Evolutionary conservation across 257 asterid species (phyloP).

Genomic region (Linaria vulgaris): DNA sequence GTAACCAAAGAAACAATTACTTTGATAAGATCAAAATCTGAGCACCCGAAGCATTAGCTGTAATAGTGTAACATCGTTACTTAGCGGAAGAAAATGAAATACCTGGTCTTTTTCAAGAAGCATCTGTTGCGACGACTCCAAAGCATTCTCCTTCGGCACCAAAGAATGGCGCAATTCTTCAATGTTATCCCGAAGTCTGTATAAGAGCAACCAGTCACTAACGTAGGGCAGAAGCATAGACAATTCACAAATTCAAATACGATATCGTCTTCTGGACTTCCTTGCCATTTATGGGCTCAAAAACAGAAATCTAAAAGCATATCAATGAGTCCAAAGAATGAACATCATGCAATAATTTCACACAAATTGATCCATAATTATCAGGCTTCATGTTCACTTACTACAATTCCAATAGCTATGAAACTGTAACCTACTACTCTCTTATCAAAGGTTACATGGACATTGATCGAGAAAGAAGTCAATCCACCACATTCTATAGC

Average conservation of each 20-base stretch:
- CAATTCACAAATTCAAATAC: constrained; percentile 17
- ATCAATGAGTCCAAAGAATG: constrained; percentile 8
- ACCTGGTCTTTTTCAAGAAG: constrained; percentile 92
- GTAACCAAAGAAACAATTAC: background rate
- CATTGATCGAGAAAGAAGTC: no score
- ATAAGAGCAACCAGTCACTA: constrained; percentile 30
- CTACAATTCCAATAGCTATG: no score
- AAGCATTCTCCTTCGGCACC: constrained; percentile 78
- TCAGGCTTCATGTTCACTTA: no score
- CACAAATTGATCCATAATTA: no score
- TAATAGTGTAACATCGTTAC: constrained; percentile 9
- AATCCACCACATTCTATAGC: no score
- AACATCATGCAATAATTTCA: no score
- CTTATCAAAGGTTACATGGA: no score
- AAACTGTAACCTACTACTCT: no score
- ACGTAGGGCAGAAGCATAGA: constrained; percentile 24
- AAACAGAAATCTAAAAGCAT: constrained; percentile 21
- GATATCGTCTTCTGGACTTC: background rate
- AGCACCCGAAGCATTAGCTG: background rate
- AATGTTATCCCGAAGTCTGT: constrained; percentile 78
- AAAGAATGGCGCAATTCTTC: constrained; percentile 85
- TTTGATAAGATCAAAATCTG: no score
- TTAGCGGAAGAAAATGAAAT: constrained; percentile 19
- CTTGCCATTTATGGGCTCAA: constrained; percentile 15
- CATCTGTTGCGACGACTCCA: constrained; percentile 81